phyloP scores from a whole-genome alignment of 805 yeast species.

The Candida glaebosa region DNA sequence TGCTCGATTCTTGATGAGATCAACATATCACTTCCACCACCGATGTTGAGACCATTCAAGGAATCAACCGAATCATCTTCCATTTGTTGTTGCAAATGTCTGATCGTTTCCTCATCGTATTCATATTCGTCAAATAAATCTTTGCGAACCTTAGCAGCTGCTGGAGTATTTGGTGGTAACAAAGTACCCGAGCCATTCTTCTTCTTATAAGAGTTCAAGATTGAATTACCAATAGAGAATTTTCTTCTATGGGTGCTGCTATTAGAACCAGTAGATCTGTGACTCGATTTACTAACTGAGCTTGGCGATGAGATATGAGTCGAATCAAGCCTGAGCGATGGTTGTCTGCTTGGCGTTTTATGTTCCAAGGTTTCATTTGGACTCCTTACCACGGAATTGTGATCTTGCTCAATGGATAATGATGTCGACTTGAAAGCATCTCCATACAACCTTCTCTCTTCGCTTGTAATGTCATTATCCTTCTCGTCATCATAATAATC shows the following conservation, averaged over 20 bases:
- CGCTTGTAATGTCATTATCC: constrained; percentile 17
- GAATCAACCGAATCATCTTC: constrained; percentile 63
- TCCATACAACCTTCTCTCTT: constrained; percentile 34
- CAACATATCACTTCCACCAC: constrained; percentile 58
- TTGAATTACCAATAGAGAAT: constrained; percentile 59
- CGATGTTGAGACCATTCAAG: constrained; percentile 46
- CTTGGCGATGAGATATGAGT: constrained; percentile 24
- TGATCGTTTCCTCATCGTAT: constrained; percentile 28
- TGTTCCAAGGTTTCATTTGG: constrained; percentile 10
- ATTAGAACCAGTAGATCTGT: constrained; percentile 28
- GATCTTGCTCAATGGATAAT: constrained; percentile 21
- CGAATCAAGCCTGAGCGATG: constrained; percentile 32
- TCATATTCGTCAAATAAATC: constrained; percentile 24
- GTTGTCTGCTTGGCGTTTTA: constrained; percentile 33
- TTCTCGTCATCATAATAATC: constrained; percentile 15
- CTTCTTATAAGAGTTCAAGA: constrained; percentile 47
- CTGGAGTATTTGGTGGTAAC: constrained; percentile 56
- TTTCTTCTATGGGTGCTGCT: constrained; percentile 49
- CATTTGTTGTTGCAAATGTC: constrained; percentile 20
- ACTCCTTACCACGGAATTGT: constrained; percentile 13
- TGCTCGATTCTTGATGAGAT: constrained; percentile 58
- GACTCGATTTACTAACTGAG: constrained; percentile 27
- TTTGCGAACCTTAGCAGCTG: constrained; percentile 39
- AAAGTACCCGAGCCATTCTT: constrained; percentile 40
- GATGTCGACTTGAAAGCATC: constrained; percentile 39